Evolutionary conservation across 2,329 filamentous ascomycete species (phyloP).

Genomic region (Cladosporium sp.): DNA sequence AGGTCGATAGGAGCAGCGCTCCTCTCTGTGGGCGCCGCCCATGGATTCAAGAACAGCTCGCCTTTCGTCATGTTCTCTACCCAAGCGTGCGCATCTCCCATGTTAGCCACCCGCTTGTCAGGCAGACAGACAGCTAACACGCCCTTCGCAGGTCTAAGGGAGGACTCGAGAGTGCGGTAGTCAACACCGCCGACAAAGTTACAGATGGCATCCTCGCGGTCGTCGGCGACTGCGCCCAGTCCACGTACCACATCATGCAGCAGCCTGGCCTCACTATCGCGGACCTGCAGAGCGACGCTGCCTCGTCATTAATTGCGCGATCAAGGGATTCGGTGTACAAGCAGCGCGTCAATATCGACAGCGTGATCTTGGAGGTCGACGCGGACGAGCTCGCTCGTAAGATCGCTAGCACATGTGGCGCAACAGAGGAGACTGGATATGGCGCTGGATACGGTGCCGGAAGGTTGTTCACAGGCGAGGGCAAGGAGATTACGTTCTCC

Average conservation of each 20-base stretch:
- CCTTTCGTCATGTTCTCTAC: conserved; percentile 89
- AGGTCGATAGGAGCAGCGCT: conserved; percentile 27
- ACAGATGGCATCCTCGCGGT: conserved; percentile 40
- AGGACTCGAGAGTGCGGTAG: conserved; percentile 27
- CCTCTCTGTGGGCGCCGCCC: conserved; percentile 42
- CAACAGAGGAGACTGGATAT: conserved; percentile 14
- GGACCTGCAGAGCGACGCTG: conserved; percentile 55
- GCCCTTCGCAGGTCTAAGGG: conserved; percentile 1
- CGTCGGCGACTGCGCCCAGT: conserved; percentile 44
- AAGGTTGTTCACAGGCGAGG: neutral
- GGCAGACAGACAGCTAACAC: conserved; percentile 5
- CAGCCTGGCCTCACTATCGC: conserved; percentile 72
- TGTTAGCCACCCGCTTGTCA: neutral
- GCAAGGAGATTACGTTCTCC: neutral
- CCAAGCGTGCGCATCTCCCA: conserved; percentile 60
- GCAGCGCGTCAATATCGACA: conserved; percentile 47
- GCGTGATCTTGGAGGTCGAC: conserved; percentile 55
- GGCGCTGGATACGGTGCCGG: neutral
- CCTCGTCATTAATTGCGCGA: neutral
- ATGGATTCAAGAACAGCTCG: conserved; percentile 81
- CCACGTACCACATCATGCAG: conserved; percentile 69
- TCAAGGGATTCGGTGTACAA: neutral
- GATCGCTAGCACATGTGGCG: conserved; percentile 48
- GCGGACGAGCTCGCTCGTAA: conserved; percentile 42
- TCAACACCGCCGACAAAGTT: conserved; percentile 31